A percentile compares a stretch with the other conserved stretches of the same genome.
Conservation (phyloP, 495 filamentous ascomycete genomes). For the Bryoglossum gracile region DNA sequence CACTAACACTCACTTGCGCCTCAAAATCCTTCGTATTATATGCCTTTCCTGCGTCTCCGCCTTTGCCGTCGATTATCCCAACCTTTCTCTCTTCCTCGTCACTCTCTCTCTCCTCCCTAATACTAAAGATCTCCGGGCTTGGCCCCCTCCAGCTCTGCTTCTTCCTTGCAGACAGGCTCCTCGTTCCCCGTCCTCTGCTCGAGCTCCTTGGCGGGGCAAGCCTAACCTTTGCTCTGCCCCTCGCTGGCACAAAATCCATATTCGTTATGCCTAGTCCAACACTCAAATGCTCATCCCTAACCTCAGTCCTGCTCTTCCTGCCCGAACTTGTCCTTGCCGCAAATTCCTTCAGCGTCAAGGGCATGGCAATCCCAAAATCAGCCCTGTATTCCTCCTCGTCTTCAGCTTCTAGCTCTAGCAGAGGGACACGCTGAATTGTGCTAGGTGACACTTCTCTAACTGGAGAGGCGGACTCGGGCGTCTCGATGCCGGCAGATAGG, state of each 20-base stretch:
- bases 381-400: slow-evolving; percentile 16
- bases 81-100: slow-evolving; percentile 8
- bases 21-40: not conserved
- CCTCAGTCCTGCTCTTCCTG: slow-evolving; percentile 9
- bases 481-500: slow-evolving; percentile 25
- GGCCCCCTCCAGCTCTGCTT: slow-evolving; percentile 23
- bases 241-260: slow-evolving; percentile 4
- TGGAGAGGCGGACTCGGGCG: slow-evolving; percentile 9
- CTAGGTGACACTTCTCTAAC: slow-evolving; percentile 24
- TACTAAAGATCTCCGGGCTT: slow-evolving; percentile 20
- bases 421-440: slow-evolving; percentile 9
- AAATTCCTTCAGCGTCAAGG: slow-evolving; percentile 21
- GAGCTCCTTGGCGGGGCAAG: not conserved
- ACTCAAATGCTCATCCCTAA: not conserved
- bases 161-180: slow-evolving; percentile 16
- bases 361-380: slow-evolving; percentile 18
- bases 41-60: not conserved
- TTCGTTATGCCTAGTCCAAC: slow-evolving; percentile 17
- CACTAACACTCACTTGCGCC: slow-evolving; percentile 1
- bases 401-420: not conserved
- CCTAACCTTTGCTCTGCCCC: slow-evolving; percentile 15
- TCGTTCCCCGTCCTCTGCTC: slow-evolving; percentile 11
- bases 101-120: slow-evolving; percentile 23
- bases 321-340: slow-evolving; percentile 4
- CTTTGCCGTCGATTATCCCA: not conserved